phyloP scores from a whole-genome alignment of 345 rosid species.

The Citrus sinensis region DNA sequence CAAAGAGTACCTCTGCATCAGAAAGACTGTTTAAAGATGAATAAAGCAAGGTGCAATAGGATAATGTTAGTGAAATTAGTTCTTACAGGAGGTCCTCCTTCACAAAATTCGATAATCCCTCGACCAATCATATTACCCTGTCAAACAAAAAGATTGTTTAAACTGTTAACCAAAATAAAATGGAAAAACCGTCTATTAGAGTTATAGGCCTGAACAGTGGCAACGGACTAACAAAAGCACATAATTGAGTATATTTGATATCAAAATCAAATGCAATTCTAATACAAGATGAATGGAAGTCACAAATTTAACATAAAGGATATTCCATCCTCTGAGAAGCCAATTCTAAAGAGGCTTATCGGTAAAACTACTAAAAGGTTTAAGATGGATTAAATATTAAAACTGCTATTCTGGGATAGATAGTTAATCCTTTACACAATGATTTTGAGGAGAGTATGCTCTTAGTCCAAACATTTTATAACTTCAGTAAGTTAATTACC shows the following conservation, averaged over 20 bases:
- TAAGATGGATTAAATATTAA: too few relatives aligned
- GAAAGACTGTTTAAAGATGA: neutral
- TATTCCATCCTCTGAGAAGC: neutral
- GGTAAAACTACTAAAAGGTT: neutral
- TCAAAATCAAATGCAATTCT: neutral
- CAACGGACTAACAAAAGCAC: neutral
- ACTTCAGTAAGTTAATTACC: slow-evolving; percentile 36
- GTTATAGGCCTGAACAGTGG: neutral
- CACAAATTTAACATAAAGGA: neutral
- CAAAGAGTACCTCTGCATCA: slow-evolving; percentile 1
- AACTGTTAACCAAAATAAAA: slow-evolving; percentile 1
- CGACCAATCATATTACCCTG: slow-evolving; percentile 77
- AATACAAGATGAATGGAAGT: neutral
- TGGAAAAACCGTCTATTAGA: neutral
- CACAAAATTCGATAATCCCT: slow-evolving; percentile 76
- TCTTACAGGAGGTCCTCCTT: slow-evolving; percentile 81
- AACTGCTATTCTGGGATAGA: neutral
- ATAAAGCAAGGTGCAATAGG: neutral
- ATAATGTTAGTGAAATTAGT: slow-evolving; percentile 3
- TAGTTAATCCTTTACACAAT: neutral
- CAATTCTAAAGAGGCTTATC: neutral
- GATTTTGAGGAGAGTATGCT: neutral
- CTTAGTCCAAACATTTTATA: slow-evolving; percentile 54
- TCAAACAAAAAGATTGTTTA: slow-evolving; percentile 1
- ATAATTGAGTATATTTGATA: neutral